Percentiles rank a stretch among this genome's conserved stretches.
Evolutionary conservation across 2,329 filamentous ascomycete genomes (phyloP).

Genomic region (Colletotrichum sp.): DNA sequence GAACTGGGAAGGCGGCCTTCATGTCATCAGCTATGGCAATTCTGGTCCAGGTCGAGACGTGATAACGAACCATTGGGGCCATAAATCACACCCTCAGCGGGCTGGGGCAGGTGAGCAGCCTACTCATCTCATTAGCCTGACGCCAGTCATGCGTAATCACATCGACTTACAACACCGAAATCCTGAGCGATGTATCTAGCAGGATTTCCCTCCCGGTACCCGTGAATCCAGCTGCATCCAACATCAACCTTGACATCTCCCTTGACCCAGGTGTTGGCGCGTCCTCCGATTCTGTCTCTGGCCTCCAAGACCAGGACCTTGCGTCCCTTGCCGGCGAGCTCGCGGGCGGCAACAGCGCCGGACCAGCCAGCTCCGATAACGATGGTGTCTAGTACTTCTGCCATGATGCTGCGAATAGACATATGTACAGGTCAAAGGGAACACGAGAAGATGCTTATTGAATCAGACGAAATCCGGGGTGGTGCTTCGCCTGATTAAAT

Average conservation of each 20-base stretch:
- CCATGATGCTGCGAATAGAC: slow-evolving; percentile 6
- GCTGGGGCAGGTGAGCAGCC: slow-evolving; percentile 11
- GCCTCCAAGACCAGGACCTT: slow-evolving; percentile 18
- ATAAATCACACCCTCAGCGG: slow-evolving; percentile 14
- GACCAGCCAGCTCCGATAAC: slow-evolving; percentile 20
- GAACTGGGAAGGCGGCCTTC: slow-evolving; percentile 11
- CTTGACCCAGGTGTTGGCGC: slow-evolving; percentile 15
- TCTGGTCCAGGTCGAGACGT: too few species aligned
- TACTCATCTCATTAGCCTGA: background rate
- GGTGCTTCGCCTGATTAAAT: background rate
- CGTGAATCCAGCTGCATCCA: slow-evolving; percentile 20
- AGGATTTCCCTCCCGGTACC: slow-evolving; percentile 14
- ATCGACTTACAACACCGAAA: slow-evolving; percentile 13
- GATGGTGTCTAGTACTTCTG: slow-evolving; percentile 15
- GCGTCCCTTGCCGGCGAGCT: slow-evolving; percentile 6
- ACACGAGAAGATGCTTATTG: background rate
- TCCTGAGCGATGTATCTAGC: slow-evolving; percentile 16
- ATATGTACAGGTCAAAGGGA: background rate
- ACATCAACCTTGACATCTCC: slow-evolving; percentile 16
- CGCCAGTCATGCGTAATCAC: background rate
- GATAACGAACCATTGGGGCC: slow-evolving; percentile 3
- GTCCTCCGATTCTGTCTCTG: slow-evolving; percentile 20
- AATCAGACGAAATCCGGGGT: background rate
- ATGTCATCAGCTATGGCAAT: background rate
- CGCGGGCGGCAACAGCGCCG: slow-evolving; percentile 11